A percentile compares a stretch with the other conserved stretches of the same genome.
These are phyloP conservation scores for Phytophthora fragariaefolia DNA, from an alignment of 352 stramenopile species.

Conservation along the genomic window DNA sequence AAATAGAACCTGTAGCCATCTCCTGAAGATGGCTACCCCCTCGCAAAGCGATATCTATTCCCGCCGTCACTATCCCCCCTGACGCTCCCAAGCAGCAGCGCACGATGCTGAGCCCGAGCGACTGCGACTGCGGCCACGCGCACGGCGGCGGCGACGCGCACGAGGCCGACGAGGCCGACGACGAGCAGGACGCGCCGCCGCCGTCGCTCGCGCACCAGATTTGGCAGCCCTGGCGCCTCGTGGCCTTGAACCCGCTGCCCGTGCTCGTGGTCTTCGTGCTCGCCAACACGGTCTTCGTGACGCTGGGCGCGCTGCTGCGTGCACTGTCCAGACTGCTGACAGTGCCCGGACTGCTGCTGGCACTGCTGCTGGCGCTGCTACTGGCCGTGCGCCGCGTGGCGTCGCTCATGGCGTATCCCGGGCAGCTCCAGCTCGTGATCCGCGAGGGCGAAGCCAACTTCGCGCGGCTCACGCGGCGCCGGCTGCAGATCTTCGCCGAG, in stretches of 20 bases:
- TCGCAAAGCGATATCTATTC: slow-evolving; percentile 9
- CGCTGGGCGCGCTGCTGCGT: slow-evolving; percentile 58
- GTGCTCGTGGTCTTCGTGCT: slow-evolving; percentile 59
- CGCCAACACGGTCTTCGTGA: slow-evolving; percentile 68
- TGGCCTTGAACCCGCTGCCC: slow-evolving; percentile 69
- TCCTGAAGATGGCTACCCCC: slow-evolving; percentile 16
- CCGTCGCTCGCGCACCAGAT: slow-evolving; percentile 65
- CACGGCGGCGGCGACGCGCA: slow-evolving; percentile 28
- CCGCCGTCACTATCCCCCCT: neutral
- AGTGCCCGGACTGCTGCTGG: slow-evolving; percentile 55
- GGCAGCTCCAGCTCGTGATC: slow-evolving; percentile 78
- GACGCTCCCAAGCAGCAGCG: no score
- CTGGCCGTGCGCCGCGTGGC: slow-evolving; percentile 54
- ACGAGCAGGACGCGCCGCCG: slow-evolving; percentile 16
- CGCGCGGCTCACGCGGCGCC: slow-evolving; percentile 68
- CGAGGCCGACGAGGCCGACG: slow-evolving; percentile 15
- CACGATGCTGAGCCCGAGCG: slow-evolving; percentile 36
- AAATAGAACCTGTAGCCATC: slow-evolving; percentile 31
- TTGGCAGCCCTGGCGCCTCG: slow-evolving; percentile 72
- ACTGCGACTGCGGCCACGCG: slow-evolving; percentile 41
- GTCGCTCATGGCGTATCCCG: slow-evolving; percentile 72
- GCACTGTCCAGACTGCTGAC: slow-evolving; percentile 59
- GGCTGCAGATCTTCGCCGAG: slow-evolving; percentile 74
- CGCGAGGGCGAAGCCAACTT: slow-evolving; percentile 85
- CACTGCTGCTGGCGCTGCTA: slow-evolving; percentile 44